Evolutionary conservation across 2,329 filamentous ascomycete species (phyloP), one percentile per base, ranked within the genome.

Genomic region (Aspergillus amoenus): DNA sequence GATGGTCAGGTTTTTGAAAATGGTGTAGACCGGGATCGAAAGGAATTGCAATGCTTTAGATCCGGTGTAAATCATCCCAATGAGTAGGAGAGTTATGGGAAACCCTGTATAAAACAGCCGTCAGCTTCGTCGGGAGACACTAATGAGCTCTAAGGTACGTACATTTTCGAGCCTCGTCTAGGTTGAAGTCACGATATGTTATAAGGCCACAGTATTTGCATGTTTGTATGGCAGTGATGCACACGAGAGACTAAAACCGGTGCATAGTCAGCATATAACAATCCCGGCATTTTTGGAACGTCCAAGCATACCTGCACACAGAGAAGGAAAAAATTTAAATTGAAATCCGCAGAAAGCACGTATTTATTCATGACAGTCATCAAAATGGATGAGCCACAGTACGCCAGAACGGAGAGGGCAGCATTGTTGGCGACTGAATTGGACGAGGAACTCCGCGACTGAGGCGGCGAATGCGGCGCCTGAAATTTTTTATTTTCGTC

Each of bases 281-380:
- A 55, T 12, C 22, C 5, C 2, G 9, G 45, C 37, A 42, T 13
- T 2, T 43, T 18, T 34, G 13, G 21, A 8, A 46, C 37, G 7
- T 13, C 39, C 15, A 15, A 42, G 70, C 85, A 70, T 85, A 97
- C 93, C 87, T 97, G 94, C 60, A 97, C 84, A 60, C 86, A 88
- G 59, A 99, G 85, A 68, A 97, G 89, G 78, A 99, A 91, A 78
- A 97, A 96, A 78, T 96, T 96, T 69, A 99, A 79, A 78, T 99
- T 99, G 85, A 95, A 99, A 65, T 88, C 85, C 51, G 84, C 83
- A 7, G 91, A 97, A 46, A 99, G 86, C 61, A 97, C 93, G 75
- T 95, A 99, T 82, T 99, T 99, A 81, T 99, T 99, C 75, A 95
- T 94, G n/a, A 97, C 90, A 7, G 94, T 99, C 94, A 99, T 99